Evolutionary conservation across 176 grass and related monocot species (phyloP).

Genomic region (Calamus simplicifolius): DNA sequence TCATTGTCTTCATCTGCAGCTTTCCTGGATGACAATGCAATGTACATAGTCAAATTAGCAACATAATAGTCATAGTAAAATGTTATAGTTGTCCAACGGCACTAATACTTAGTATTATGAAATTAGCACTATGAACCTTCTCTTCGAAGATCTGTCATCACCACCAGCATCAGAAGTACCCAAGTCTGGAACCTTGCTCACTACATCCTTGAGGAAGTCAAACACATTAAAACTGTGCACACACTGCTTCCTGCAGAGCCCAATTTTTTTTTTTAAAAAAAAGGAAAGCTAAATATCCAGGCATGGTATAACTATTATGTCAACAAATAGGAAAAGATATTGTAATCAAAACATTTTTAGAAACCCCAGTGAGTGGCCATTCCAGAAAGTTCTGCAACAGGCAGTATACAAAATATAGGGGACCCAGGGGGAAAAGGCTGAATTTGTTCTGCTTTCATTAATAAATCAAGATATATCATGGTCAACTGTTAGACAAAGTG

Average conservation of each 20-base stretch:
- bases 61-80: background rate
- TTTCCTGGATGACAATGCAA: slow-evolving; percentile 32
- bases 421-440: too few species aligned
- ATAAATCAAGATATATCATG: too few species aligned
- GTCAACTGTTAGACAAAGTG: too few species aligned
- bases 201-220: slow-evolving; percentile 43
- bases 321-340: too few species aligned
- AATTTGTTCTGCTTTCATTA: too few species aligned
- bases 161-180: slow-evolving; percentile 26
- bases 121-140: slow-evolving; percentile 11
- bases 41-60: background rate
- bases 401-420: too few species aligned
- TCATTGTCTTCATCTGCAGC: slow-evolving; percentile 30
- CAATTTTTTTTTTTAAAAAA: too few species aligned
- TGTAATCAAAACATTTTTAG: too few species aligned
- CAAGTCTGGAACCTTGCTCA: slow-evolving; percentile 38
- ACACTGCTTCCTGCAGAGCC: slow-evolving; percentile 32
- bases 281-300: too few species aligned
- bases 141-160: slow-evolving; percentile 21
- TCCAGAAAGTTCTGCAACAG: too few species aligned
- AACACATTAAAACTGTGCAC: slow-evolving; percentile 27
- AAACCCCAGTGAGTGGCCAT: too few species aligned
- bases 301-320: too few species aligned
- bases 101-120: background rate
- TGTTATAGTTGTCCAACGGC: background rate